Evolutionary conservation across 1,284 basidiomycete genomes (phyloP).

Genomic region (Ganoderma multipileum): DNA sequence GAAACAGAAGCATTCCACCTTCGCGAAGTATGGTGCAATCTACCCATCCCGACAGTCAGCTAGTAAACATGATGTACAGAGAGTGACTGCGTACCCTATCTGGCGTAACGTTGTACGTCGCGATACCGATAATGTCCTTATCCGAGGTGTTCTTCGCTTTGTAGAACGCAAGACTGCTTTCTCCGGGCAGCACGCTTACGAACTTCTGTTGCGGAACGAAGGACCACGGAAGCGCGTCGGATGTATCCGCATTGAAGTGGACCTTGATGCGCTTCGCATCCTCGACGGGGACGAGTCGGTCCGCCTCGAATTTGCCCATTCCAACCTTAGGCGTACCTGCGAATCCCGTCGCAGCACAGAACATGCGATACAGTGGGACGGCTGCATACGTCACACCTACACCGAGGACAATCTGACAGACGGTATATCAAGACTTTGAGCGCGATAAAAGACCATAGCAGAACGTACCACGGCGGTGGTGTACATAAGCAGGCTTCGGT

Average conservation of each 20-base stretch:
- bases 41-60: slow-evolving; percentile 42
- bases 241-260: slow-evolving; percentile 93
- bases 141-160: slow-evolving; percentile 88
- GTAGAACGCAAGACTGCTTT: slow-evolving; percentile 97
- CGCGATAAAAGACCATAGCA: background rate
- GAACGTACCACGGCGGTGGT: slow-evolving; percentile 74
- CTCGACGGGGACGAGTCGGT: slow-evolving; percentile 80
- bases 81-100: slow-evolving; percentile 70
- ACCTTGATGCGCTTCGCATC: slow-evolving; percentile 85
- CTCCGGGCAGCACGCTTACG: slow-evolving; percentile 92
- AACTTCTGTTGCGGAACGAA: slow-evolving; percentile 93
- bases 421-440: background rate
- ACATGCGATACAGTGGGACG: slow-evolving; percentile 96
- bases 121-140: slow-evolving; percentile 96
- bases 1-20: slow-evolving; percentile 99
- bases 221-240: slow-evolving; percentile 91
- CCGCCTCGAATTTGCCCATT: slow-evolving; percentile 80
- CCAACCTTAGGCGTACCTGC: slow-evolving; percentile 94
- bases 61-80: background rate
- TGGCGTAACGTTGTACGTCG: slow-evolving; percentile 97
- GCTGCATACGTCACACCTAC: slow-evolving; percentile 94
- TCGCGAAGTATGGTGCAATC: slow-evolving; percentile 99
- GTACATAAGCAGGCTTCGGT: slow-evolving; percentile 82
- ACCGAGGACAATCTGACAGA: slow-evolving; percentile 74
- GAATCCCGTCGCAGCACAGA: slow-evolving; percentile 98